A percentile compares a stretch with the other conserved stretches of the same genome.
Conservation (phyloP, 495 filamentous ascomycete genomes). For the Penicillium egyptiacum region DNA sequence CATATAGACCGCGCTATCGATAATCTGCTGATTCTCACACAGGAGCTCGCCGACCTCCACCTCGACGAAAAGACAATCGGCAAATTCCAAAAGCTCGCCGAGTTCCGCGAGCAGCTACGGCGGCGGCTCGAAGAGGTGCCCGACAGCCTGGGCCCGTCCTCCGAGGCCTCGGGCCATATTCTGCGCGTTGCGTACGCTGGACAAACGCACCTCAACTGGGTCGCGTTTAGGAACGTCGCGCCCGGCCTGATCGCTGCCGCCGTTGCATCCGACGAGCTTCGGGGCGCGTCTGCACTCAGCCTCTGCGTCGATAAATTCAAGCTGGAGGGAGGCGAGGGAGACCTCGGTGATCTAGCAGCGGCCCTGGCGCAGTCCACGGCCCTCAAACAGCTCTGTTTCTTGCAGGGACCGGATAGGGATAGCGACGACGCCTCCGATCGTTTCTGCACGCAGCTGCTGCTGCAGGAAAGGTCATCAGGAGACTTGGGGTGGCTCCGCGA, state of each 20-base stretch:
- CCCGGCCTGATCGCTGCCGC: conserved; percentile 13
- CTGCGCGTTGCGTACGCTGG: conserved; percentile 19
- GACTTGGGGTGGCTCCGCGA: conserved; percentile 15
- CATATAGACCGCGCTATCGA: too few relatives aligned
- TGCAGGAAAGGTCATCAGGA: conserved; percentile 4
- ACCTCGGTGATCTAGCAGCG: conserved; percentile 13
- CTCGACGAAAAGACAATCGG: too few relatives aligned
- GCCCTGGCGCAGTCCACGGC: conserved; percentile 14
- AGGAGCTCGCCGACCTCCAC: too few relatives aligned
- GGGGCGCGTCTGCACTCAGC: conserved; percentile 20
- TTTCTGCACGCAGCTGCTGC: conserved; percentile 12
- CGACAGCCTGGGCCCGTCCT: too few relatives aligned
- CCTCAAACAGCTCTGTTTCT: conserved; percentile 20
- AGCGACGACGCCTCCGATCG: conserved; percentile 17
- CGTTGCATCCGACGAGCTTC: conserved; percentile 18
- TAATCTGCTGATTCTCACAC: too few relatives aligned
- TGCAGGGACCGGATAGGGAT: conserved; percentile 17
- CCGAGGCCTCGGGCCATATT: too few relatives aligned
- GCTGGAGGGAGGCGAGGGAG: conserved; percentile 6
- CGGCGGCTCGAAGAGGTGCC: conserved; percentile 22
- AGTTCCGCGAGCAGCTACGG: too few relatives aligned
- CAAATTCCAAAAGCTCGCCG: too few relatives aligned
- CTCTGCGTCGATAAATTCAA: conserved; percentile 15
- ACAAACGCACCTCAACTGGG: conserved; percentile 19
- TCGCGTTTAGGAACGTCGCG: conserved; percentile 12